Evolutionary conservation across 139 green algal species (phyloP).

Genomic region (Chlorella ohadii): DNA sequence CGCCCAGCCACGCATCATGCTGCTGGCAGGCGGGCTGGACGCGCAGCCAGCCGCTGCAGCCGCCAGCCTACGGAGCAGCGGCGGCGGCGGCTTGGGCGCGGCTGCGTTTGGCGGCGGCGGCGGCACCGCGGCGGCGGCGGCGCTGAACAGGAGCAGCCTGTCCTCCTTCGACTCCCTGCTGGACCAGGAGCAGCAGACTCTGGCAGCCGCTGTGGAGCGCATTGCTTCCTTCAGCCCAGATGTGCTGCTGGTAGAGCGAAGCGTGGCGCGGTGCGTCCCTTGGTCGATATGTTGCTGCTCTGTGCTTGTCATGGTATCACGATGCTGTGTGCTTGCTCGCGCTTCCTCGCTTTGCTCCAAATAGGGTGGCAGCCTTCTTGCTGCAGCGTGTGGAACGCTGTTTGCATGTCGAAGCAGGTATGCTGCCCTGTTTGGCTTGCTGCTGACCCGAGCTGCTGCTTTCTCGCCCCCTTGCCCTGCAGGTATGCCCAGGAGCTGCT

Average conservation of each 20-base stretch:
- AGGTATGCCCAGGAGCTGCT: slow-evolving; percentile 76
- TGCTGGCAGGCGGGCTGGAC: slow-evolving; percentile 64
- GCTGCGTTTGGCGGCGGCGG: background rate
- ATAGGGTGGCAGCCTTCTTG: background rate
- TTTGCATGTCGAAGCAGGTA: too few relatives aligned
- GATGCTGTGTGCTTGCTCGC: background rate
- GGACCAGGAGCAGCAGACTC: slow-evolving; percentile 45
- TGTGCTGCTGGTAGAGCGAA: slow-evolving; percentile 83
- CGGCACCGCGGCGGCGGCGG: background rate
- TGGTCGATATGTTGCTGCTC: background rate
- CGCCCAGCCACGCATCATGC: slow-evolving; percentile 66
- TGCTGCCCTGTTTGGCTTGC: background rate
- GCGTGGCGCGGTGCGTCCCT: slow-evolving; percentile 47
- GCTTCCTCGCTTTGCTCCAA: too few relatives aligned
- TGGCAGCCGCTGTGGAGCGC: slow-evolving; percentile 68
- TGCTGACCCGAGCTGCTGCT: too few relatives aligned
- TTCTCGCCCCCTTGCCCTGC: background rate
- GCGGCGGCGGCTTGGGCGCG: background rate
- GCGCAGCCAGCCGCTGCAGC: background rate
- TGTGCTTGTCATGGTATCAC: too few relatives aligned
- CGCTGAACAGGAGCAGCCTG: slow-evolving; percentile 51
- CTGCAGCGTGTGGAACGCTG: background rate
- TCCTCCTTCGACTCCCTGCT: slow-evolving; percentile 75
- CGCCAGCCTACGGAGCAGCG: background rate
- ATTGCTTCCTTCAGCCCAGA: slow-evolving; percentile 65